Evolutionary conservation across 2,329 filamentous ascomycete genomes (phyloP), one percentile per base, ranked within the genome.

Genomic region (Pyrenochaeta sp.): DNA sequence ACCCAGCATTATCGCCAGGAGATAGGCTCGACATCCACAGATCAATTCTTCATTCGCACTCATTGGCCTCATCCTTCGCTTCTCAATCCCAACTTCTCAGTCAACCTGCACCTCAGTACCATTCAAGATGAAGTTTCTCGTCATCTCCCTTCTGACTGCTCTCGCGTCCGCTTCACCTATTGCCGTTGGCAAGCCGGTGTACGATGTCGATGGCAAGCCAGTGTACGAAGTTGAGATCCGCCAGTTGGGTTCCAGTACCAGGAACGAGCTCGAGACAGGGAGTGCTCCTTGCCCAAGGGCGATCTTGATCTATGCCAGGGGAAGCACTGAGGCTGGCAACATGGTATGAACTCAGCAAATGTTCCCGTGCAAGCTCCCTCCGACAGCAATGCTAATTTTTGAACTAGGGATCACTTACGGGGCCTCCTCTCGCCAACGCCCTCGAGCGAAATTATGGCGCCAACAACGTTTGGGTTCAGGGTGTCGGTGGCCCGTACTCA

Each of bases 401-500:
- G 12, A 1, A 24, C 3, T 28, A 72, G 69, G 72, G 70, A 3
- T 46, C 50, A 2, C 60, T 62, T 24, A 60, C 66, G 1, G 72
- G 71, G 1, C 65, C 64, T 1, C 56, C 56, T 2, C 52, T 74
- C 13, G 69, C 66, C 13, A 54, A 52, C n/a, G 60, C 61, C 8
- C 66, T 74, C 5, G 49, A 68, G 50, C 37, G 54, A n/a, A 54
- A 62, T 9, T 74, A 71, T 9, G 70, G 69, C 15, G 67, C 66
- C 2, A 46, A 37, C 12, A 52, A 64, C 13, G 59, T 75, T 36
- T 74, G 72, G 64, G 64, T 71, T 3, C 68, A 75, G 46, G 70
- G 72, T 15, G 68, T 81, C 34, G 73, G 79, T 45, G 68, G 64
- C 9, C 63, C 68, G 19, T 81, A 81, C 59, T 59, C 56, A 0